Evolutionary conservation across 768 basidiomycete species (phyloP).

Genomic region (Clavaria fumosa): DNA sequence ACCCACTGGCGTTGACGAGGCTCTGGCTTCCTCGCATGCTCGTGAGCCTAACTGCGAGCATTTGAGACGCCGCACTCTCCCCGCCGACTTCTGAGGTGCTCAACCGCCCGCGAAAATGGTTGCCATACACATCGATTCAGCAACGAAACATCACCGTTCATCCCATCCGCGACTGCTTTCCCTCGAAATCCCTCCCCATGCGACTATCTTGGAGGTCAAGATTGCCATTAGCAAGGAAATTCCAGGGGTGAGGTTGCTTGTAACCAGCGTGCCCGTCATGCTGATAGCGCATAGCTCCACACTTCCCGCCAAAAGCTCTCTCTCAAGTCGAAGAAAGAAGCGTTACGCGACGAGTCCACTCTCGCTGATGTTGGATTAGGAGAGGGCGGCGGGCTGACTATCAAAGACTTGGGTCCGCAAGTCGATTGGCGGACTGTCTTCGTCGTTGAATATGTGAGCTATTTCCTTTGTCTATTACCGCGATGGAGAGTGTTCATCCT

Average conservation of each 20-base stretch:
- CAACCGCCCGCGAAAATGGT: constrained; percentile 9
- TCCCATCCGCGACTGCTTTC: constrained; percentile 39
- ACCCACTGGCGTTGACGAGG: no score
- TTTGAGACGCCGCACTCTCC: no score
- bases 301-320: constrained; percentile 59
- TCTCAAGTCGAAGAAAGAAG: constrained; percentile 42
- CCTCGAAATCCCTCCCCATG: constrained; percentile 17
- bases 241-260: constrained; percentile 20
- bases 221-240: constrained; percentile 32
- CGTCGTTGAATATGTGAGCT: constrained; percentile 83
- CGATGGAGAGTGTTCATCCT: neutral
- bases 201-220: constrained; percentile 61
- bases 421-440: constrained; percentile 82
- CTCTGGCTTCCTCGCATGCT: no score
- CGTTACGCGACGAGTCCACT: constrained; percentile 46
- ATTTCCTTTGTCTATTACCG: neutral
- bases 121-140: constrained; percentile 35
- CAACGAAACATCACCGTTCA: constrained; percentile 29
- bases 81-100: no score
- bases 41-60: no score
- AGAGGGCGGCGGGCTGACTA: constrained; percentile 47
- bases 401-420: constrained; percentile 90
- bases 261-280: neutral
- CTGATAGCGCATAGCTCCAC: constrained; percentile 37
- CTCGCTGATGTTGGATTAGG: constrained; percentile 41